A percentile compares a stretch with the other conserved stretches of the same genome.
Conservation (phyloP, 169 alveolate species). For the Plasmodium billcollinsi region DNA sequence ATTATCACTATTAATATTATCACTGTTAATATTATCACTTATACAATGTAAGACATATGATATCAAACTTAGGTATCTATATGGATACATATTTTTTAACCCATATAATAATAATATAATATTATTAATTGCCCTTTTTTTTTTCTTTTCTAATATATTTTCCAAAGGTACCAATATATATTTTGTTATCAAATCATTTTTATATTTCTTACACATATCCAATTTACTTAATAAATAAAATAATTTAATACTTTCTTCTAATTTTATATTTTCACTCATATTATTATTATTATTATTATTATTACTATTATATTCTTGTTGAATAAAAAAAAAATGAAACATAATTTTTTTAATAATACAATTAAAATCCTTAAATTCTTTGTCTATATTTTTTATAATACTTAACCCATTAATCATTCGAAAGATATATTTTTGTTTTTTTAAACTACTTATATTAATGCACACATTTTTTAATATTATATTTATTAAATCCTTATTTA, state of each 20-base stretch:
- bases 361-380: constrained; percentile 32
- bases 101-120: constrained; percentile 12
- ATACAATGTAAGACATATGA: constrained; percentile 2
- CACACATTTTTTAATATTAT: constrained; percentile 37
- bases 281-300: neutral
- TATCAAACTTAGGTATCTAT: constrained; percentile 30
- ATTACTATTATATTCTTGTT: neutral
- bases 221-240: constrained; percentile 50
- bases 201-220: constrained; percentile 4
- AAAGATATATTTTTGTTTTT: constrained; percentile 24
- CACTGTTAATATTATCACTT: neutral
- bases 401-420: constrained; percentile 35
- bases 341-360: constrained; percentile 31
- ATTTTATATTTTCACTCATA: neutral
- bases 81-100: constrained; percentile 61
- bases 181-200: constrained; percentile 29
- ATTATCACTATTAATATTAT: neutral
- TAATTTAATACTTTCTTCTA: constrained; percentile 38
- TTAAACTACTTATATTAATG: constrained; percentile 23
- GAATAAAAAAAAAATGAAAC: constrained; percentile 20
- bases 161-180: constrained; percentile 31
- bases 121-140: neutral
- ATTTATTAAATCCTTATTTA: constrained; percentile 35
- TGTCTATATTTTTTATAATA: constrained; percentile 41
- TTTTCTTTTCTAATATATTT: constrained; percentile 7